phyloP scores from a whole-genome alignment of 805 yeast genomes.

The Kluyveromyces starmeri region DNA sequence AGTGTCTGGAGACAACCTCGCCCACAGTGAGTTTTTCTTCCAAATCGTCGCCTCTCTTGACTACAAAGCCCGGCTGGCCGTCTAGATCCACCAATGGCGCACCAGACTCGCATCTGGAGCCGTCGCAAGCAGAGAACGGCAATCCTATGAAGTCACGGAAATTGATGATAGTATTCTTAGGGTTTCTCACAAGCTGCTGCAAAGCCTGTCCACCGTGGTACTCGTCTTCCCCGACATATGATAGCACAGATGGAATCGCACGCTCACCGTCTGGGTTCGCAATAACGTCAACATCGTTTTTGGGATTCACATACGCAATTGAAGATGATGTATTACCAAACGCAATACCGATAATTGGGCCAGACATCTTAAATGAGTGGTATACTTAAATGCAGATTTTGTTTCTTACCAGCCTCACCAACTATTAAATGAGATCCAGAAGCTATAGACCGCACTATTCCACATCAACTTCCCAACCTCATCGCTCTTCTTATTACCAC shows the following conservation, averaged over 20 bases:
- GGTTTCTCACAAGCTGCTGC: constrained; percentile 86
- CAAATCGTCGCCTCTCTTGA: constrained; percentile 39
- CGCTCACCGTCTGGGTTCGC: constrained; percentile 99
- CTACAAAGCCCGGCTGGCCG: constrained; percentile 63
- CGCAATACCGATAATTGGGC: constrained; percentile 80
- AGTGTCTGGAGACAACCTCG: constrained; percentile 77
- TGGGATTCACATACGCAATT: constrained; percentile 91
- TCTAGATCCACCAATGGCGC: constrained; percentile 31
- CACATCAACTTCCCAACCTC: too few species aligned
- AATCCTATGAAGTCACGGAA: constrained; percentile 91
- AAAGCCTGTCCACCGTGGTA: constrained; percentile 96
- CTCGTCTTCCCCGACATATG: constrained; percentile 91
- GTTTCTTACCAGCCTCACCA: too few species aligned
- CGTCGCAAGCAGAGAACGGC: constrained; percentile 59
- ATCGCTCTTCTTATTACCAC: too few species aligned
- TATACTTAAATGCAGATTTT: too few species aligned
- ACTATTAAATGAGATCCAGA: too few species aligned
- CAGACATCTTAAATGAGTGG: too few species aligned
- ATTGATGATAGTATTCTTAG: constrained; percentile 75
- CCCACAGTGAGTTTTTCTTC: constrained; percentile 56
- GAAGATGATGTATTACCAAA: constrained; percentile 96
- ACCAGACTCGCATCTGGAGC: constrained; percentile 53
- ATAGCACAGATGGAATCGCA: constrained; percentile 83
- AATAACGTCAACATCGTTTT: constrained; percentile 73
- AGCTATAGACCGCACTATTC: too few species aligned